phyloP scores from a whole-genome alignment of 2,329 filamentous ascomycete species.

The Pezicula neosporulosa region DNA sequence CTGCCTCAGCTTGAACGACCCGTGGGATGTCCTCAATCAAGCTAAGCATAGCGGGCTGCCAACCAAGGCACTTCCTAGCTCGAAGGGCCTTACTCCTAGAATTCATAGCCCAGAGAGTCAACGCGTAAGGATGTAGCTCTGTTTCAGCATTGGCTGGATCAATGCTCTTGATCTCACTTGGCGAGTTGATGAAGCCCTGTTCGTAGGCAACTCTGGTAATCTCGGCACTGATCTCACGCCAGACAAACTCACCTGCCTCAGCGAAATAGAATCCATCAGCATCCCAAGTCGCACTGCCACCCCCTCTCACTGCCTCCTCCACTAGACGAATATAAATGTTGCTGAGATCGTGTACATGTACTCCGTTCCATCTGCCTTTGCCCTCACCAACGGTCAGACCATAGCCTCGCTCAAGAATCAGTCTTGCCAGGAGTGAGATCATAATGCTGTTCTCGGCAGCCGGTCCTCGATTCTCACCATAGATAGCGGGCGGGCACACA shows the following conservation, averaged over 20 bases:
- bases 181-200: no score
- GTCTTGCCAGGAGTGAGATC: background rate
- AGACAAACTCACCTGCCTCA: background rate
- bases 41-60: no score
- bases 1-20: no score
- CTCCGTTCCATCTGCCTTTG: background rate
- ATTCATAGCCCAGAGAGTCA: no score
- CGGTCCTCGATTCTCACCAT: background rate
- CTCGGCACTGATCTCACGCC: background rate
- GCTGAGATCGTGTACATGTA: background rate
- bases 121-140: no score
- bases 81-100: no score
- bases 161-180: no score
- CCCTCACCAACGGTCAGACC: background rate
- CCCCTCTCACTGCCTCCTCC: background rate
- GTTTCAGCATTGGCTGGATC: no score
- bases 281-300: background rate
- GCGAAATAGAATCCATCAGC: background rate
- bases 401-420: background rate
- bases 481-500: background rate
- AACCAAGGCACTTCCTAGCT: no score
- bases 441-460: background rate
- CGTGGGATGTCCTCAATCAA: no score
- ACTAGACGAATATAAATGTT: background rate
- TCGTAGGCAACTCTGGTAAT: no score